These are phyloP conservation scores for Fusarium robinianum DNA, from an alignment of 2,329 filamentous ascomycete species.

Conservation along the genomic window DNA sequence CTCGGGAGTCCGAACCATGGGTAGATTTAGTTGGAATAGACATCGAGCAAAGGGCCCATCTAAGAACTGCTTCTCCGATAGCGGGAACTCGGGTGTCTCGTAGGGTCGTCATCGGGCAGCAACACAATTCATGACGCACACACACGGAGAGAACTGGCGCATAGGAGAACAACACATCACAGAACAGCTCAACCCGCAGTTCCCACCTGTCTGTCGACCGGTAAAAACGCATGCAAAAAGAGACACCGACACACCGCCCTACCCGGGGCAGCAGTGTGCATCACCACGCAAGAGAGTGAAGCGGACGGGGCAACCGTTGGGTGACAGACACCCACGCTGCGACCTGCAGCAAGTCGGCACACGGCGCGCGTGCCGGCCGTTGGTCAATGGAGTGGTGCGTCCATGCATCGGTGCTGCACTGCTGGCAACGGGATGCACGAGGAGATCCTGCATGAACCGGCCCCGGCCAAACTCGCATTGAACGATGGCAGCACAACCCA, in stretches of 20 bases:
- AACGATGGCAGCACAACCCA: constrained; percentile 24
- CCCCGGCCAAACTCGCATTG: constrained; percentile 27
- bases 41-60: not conserved
- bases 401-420: constrained; percentile 33
- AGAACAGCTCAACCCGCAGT: constrained; percentile 37
- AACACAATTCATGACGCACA: constrained; percentile 28
- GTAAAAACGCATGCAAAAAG: constrained; percentile 28
- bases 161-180: constrained; percentile 34
- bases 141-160: constrained; percentile 25
- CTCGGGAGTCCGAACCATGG: no score
- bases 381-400: constrained; percentile 28
- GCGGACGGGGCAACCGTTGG: constrained; percentile 35
- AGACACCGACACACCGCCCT: constrained; percentile 35
- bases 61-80: constrained; percentile 15
- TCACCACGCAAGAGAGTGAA: constrained; percentile 33
- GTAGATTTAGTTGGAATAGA: not conserved
- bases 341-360: constrained; percentile 29
- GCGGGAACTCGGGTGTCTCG: constrained; percentile 21
- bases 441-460: constrained; percentile 38
- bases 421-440: constrained; percentile 35
- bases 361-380: constrained; percentile 28
- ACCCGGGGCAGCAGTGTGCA: constrained; percentile 28
- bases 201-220: constrained; percentile 28
- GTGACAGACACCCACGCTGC: constrained; percentile 27
- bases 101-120: constrained; percentile 39